phyloP scores from a whole-genome alignment of 2,329 filamentous ascomycete species.

The Fusarium domesticum region DNA sequence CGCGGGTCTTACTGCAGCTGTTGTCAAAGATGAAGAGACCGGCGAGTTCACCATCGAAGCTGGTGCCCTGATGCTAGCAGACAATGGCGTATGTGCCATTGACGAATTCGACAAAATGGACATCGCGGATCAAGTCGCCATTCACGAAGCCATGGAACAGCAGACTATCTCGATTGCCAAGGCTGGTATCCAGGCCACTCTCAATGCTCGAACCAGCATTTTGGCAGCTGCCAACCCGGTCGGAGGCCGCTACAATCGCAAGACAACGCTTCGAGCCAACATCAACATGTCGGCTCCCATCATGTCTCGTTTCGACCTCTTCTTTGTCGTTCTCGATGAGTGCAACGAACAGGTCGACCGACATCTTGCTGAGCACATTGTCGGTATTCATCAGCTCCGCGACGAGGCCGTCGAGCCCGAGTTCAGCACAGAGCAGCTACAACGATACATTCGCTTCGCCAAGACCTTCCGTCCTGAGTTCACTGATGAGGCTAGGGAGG shows the following conservation, averaged over 20 bases:
- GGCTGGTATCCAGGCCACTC: slow-evolving; percentile 93
- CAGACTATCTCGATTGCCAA: slow-evolving; percentile 99
- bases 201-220: slow-evolving; percentile 93
- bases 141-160: slow-evolving; percentile 99
- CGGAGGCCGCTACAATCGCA: slow-evolving; percentile 94
- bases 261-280: slow-evolving; percentile 87
- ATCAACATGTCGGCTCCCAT: slow-evolving; percentile 99
- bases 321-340: slow-evolving; percentile 96
- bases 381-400: slow-evolving; percentile 86
- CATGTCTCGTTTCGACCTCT: slow-evolving; percentile 98
- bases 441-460: slow-evolving; percentile 96
- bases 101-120: slow-evolving; percentile 99
- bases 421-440: slow-evolving; percentile 92
- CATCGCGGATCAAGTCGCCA: slow-evolving; percentile 92
- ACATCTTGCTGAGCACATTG: slow-evolving; percentile 90
- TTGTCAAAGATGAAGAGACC: slow-evolving; percentile 97
- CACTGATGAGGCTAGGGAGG: slow-evolving; percentile 77
- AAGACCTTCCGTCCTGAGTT: slow-evolving; percentile 93
- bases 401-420: slow-evolving; percentile 90
- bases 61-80: slow-evolving; percentile 93
- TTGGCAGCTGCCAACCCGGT: slow-evolving; percentile 95
- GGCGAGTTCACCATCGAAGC: slow-evolving; percentile 99
- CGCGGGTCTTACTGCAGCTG: slow-evolving; percentile 93
- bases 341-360: slow-evolving; percentile 91
- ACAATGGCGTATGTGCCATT: slow-evolving; percentile 96